Evolutionary conservation across 2,329 filamentous ascomycete species (phyloP).

Genomic region (Graphiopsis chlorocephala): DNA sequence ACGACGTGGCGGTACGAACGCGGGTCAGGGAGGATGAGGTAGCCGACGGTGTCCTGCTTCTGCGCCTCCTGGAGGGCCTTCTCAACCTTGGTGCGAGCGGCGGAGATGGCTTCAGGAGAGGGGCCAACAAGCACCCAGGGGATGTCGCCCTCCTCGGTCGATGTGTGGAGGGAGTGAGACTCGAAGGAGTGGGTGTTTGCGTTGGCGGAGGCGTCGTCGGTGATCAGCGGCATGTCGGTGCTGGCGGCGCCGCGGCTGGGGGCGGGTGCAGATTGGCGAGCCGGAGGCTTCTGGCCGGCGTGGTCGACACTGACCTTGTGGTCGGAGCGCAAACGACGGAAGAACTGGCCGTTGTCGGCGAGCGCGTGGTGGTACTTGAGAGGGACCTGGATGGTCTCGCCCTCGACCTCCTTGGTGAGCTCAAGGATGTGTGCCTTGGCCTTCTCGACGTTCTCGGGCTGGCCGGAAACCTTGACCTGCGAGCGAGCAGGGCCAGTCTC

Average conservation of each 20-base stretch:
- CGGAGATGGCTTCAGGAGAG: conserved; percentile 69
- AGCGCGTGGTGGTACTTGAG: conserved; percentile 78
- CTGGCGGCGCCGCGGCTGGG: conserved; percentile 49
- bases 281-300: conserved; percentile 72
- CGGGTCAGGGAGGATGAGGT: conserved; percentile 85
- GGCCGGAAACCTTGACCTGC: conserved; percentile 80
- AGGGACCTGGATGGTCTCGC: conserved; percentile 82
- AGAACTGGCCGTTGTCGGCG: conserved; percentile 86
- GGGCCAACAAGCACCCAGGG: conserved; percentile 86
- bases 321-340: conserved; percentile 84
- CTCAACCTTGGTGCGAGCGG: conserved; percentile 73
- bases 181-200: conserved; percentile 79
- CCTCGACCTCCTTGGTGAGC: conserved; percentile 80
- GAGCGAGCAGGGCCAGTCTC: conserved; percentile 69
- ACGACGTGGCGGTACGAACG: conserved; percentile 87
- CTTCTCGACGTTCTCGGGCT: conserved; percentile 73
- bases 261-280: conserved; percentile 56
- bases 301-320: conserved; percentile 90
- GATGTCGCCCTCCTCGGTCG: conserved; percentile 59
- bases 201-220: conserved; percentile 63
- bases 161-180: conserved; percentile 72
- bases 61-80: conserved; percentile 69
- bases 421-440: conserved; percentile 81
- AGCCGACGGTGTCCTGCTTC: conserved; percentile 72
- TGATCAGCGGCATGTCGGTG: conserved; percentile 80